Evolutionary conservation across 352 stramenopile genomes (phyloP), one percentile per base, ranked within the genome.

Genomic region (Pythium phragmitis): DNA sequence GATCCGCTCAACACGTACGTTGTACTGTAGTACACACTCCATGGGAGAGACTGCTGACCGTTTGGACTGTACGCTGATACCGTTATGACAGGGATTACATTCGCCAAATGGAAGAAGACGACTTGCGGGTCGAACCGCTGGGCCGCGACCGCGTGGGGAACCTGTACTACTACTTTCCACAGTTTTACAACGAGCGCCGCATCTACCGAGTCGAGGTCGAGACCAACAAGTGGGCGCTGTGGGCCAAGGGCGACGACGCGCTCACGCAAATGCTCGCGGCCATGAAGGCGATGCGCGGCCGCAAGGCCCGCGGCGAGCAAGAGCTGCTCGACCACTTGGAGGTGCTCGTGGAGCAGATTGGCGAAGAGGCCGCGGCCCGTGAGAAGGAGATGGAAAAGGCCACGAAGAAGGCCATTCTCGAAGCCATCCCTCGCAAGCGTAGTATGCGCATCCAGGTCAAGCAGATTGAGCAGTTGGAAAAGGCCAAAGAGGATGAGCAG

Each of bases 101-200:
- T 63, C 86, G 85, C 7, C 74, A 91, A 65, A 95, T 95, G 86
- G 82, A 95, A 66, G 86, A 95, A 5, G 86, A 95, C 48, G 86
- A 95, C 48, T 69, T 95, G 42, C 77, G 86, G 19, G 72, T 92
- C 8, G 82, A 92, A 53, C 84, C 86, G 3, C 58, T 95, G 9
- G 86, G 86, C 16, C 77, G 80, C 13, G 86, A 95, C 50, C 86
- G 86, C 12, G 76, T 72, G 13, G 86, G 86, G 12, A 92, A 93
- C 37, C 50, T 80, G 9, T 95, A 82, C 63, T 95, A 85, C 54
- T 95, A 91, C 66, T 95, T 92, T 54, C 82, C 86, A 8, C 84
- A 95, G 70, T 95, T 95, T 57, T 95, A 91, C 61, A 77, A 90
- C 55, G 86, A 95, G 62, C 80, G 86, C 7, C 81, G 86, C 49